Evolutionary conservation across 495 filamentous ascomycete genomes (phyloP).

Genomic region (Rostrohypoxylon terebratum): DNA sequence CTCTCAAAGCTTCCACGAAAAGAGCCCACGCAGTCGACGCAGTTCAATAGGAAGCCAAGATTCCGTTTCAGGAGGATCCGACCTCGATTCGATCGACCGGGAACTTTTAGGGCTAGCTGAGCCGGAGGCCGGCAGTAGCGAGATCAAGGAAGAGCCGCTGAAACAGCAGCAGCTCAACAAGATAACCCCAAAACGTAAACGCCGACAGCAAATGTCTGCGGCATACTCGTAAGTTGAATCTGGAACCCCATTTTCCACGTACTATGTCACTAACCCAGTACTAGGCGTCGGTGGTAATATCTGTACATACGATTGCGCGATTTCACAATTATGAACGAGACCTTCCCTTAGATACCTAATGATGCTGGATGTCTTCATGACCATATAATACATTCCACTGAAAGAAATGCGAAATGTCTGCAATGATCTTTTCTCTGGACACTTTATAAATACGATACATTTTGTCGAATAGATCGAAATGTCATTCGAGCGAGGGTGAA

Average conservation of each 20-base stretch:
- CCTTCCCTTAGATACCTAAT: neutral
- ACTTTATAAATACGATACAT: neutral
- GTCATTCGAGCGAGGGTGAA: neutral
- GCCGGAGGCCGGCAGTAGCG: conserved; percentile 25
- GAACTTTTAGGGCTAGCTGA: conserved; percentile 42
- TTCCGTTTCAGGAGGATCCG: conserved; percentile 35
- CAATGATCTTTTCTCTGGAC: neutral
- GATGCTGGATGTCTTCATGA: neutral
- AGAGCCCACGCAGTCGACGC: conserved; percentile 40
- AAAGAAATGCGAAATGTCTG: neutral
- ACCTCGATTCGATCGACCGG: conserved; percentile 40
- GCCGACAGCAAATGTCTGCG: conserved; percentile 53
- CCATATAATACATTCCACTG: neutral
- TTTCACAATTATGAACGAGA: neutral
- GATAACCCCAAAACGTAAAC: conserved; percentile 39
- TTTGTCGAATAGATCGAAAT: neutral
- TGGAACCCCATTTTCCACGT: neutral
- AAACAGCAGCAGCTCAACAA: conserved; percentile 46
- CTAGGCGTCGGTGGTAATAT: conserved; percentile 50
- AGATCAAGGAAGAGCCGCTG: conserved; percentile 31
- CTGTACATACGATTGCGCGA: neutral
- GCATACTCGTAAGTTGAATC: conserved; percentile 55
- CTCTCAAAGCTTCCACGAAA: conserved; percentile 17
- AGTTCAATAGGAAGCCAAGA: conserved; percentile 40
- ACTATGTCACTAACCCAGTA: conserved; percentile 20